Base-by-base conservation (phyloP, 2,329 filamentous ascomycete species). In the Microcyclosporella mali region DNA sequence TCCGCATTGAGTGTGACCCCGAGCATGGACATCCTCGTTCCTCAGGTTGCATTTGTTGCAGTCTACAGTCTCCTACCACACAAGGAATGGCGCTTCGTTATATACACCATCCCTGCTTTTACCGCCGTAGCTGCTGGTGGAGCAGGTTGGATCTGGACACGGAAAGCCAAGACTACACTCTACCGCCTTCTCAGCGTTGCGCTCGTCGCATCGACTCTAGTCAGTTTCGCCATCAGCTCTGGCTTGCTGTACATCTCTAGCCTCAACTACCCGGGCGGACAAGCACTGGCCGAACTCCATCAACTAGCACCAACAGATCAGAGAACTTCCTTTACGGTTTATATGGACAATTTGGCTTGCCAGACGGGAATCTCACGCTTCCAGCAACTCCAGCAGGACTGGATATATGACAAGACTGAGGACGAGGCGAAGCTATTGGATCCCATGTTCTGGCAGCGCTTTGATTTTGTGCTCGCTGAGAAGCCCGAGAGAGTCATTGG, bases 21-120 rank as follows among this genome's bases (percentile, higher is more conserved):
- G 11, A 68, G 66, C 40, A 47, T 86, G 0, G 70, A 72, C 31
- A 65, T 81, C 7, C 56, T 85, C 3, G 55, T 82, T 2, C 88
- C 92, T 0, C 75, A 78, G 8, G 52, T 94, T 1, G 64, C 77
- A 21, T 98, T 89, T 63, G 73, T 94, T 15, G 75, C 75, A 3
- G 65, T 94, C 33, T 97, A 95, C 71, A 95, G 88, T 50, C 56
- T 88, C 38, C 84, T 95, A 49, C 89, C 90, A 0, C 92, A 98
- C 70, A 98, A 98, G 63, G 92, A 98, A 68, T 85, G 88, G 63
- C 85, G 92, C 14, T 98, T 98, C 71, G 82, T 98, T 55, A 81
- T 97, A 57, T 97, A 97, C 67, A 75, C 80, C 40, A 74, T 94
- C 17, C 92, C 92, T 0, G 74, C 83, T 0, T 70, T 97, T 21